phyloP scores from a whole-genome alignment of 2,329 filamentous ascomycete genomes.

The Botrytis elliptica region DNA sequence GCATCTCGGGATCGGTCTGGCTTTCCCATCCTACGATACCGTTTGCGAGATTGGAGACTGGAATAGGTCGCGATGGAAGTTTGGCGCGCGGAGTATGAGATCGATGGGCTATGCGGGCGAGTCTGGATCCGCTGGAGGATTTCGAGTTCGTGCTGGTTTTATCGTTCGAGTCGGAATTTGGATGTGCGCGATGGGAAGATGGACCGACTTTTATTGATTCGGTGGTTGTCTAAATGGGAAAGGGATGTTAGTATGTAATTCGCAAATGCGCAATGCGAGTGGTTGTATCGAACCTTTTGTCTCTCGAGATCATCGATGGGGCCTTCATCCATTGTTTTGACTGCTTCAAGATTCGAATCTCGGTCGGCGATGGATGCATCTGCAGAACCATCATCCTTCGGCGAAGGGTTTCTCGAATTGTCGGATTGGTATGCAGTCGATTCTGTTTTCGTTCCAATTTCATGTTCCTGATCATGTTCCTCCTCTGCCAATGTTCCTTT shows the following conservation, averaged over 20 bases:
- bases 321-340: conserved; percentile 34
- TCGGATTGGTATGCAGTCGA: conserved; percentile 28
- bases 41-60: conserved; percentile 50
- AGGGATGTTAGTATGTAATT: conserved; percentile 6
- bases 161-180: conserved; percentile 1
- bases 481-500: conserved; percentile 26
- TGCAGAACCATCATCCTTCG: conserved; percentile 15
- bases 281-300: conserved; percentile 24
- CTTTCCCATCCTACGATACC: conserved; percentile 61
- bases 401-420: conserved; percentile 24
- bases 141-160: conserved; percentile 23
- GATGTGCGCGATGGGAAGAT: neutral
- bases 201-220: conserved; percentile 8
- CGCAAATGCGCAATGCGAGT: neutral
- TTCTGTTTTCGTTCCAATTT: conserved; percentile 23
- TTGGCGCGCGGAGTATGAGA: conserved; percentile 27
- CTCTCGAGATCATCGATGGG: conserved; percentile 34
- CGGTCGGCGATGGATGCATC: conserved; percentile 27
- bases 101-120: conserved; percentile 30
- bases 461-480: conserved; percentile 1
- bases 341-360: conserved; percentile 35
- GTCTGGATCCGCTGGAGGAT: conserved; percentile 29
- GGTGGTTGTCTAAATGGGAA: conserved; percentile 23
- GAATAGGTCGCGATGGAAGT: conserved; percentile 34
- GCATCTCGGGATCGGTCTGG: conserved; percentile 56